Conservation (phyloP, 768 basidiomycete species). For the Lentinula boryana region DNA sequence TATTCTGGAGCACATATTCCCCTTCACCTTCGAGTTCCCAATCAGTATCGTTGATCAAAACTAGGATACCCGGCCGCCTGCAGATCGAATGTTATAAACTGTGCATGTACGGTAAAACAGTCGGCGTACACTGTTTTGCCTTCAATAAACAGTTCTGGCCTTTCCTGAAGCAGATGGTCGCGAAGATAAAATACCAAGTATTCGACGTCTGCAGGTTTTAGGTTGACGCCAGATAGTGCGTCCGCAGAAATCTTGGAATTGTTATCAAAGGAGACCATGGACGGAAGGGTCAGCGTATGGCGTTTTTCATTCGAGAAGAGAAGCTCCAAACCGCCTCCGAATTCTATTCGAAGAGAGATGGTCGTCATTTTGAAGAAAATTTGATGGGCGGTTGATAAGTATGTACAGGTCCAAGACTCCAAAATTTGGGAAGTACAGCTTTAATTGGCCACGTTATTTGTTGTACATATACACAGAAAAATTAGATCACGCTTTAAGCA, state of each 20-base stretch:
- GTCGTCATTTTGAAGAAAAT: slow-evolving; percentile 15
- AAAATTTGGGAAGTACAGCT: neutral
- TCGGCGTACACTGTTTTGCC: slow-evolving; percentile 73
- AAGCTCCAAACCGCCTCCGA: slow-evolving; percentile 82
- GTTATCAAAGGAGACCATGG: slow-evolving; percentile 32
- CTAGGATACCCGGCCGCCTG: slow-evolving; percentile 94
- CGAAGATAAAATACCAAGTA: slow-evolving; percentile 79
- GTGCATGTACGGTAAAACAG: slow-evolving; percentile 31
- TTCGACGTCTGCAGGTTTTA: slow-evolving; percentile 53
- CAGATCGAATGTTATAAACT: neutral
- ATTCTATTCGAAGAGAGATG: slow-evolving; percentile 58
- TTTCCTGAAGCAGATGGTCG: slow-evolving; percentile 72
- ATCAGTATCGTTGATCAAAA: slow-evolving; percentile 94
- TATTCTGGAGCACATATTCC: slow-evolving; percentile 67
- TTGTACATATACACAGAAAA: too few species aligned
- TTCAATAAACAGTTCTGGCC: slow-evolving; percentile 87
- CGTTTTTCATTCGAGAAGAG: slow-evolving; percentile 68
- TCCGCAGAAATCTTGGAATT: slow-evolving; percentile 15
- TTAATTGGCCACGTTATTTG: too few species aligned
- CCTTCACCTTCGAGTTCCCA: slow-evolving; percentile 98
- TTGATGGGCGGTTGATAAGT: slow-evolving; percentile 13
- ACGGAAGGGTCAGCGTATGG: slow-evolving; percentile 52
- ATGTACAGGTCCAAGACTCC: too few species aligned
- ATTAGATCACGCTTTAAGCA: neutral
- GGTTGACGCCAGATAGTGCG: slow-evolving; percentile 13